Base-by-base conservation (phyloP, 495 filamentous ascomycete species). In the Cryomyces antarcticus region DNA sequence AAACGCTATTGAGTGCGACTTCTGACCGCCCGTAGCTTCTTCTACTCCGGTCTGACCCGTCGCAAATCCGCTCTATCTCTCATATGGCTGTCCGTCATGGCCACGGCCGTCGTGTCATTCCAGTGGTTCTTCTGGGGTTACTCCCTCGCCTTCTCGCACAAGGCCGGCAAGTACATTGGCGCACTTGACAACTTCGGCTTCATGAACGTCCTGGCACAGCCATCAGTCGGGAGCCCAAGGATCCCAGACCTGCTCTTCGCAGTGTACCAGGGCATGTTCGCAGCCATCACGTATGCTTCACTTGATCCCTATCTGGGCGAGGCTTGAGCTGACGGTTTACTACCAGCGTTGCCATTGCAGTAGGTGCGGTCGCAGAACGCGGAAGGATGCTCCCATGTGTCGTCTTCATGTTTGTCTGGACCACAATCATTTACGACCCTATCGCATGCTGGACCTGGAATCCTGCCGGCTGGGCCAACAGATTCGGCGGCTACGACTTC, bases 121-220 rank as follows among this genome's bases (percentile, higher is more conserved):
- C 88, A 96, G 61, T 97, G 89, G 88, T 97, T 96, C 69, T 93
- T 97, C 70, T 96, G 88, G 89, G 89, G 89, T 34, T 96, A 88
- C 59, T 93, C 85, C 4, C 67, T 97, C 31, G 73, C 87, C 37
- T 97, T 95, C 67, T 92, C 84, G 28, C 83, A 93, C 59, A 67
- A 72, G 7, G 84, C 81, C 10, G 81, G 82, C 42, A 71, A 63
- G 39, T 97, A 69, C 62, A 85, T 97, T 49, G 89, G 89, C 28
- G 69, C 88, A 51, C 65, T 97, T 11, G 60, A 70, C 39, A 93
- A 97, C 63, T 75, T 97, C 54, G 89, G 83, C 7, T 77, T 95
- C 49, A 78, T 65, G 52, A 72, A 82, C 62, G 80, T 87, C 7
- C 66, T 96, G 31, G 89, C 63, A 40, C 69, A 71, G 31, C 82